Evolutionary conservation across 148 eudicot genomes (phyloP), one percentile per base, ranked within the genome.

Genomic region (Rhododendron kiyosumense): DNA sequence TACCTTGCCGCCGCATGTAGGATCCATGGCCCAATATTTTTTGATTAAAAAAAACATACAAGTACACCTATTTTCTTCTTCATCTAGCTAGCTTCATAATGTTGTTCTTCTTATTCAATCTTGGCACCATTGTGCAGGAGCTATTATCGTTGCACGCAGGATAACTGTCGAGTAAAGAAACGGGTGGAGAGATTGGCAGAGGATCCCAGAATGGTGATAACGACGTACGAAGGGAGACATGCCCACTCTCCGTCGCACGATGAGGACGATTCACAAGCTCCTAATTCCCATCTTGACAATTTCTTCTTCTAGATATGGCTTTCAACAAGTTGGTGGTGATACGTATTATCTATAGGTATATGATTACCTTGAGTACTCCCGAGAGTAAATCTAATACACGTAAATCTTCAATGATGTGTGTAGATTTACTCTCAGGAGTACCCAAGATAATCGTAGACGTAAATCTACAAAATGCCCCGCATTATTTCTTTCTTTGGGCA

Each of bases 161-260:
- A 93, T 41, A 94, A 90, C 11, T 95, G 98, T 79, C 85, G 98
- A 3, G 98, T 95, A 32, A 95, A 95, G 91, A 95, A 95, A 75
- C 86, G 96, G 52, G 98, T 95, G 51, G 98, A 95, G 82, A 86
- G 98, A 88, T 85, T 95, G 84, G 96, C 96, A 45, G 98, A 95
- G 81, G 98, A 95, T 88, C 95, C 96, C 12, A 92, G 98, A 84
- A 95, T 95, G 98, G 98, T 95, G 67, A 95, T 95, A 74, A 95
- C 98, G 6, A 92, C 98, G 0, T 95, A 95, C 46, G 98, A 95
- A 89, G 98, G 98, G 3, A 92, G 98, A 84, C 98, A 95, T 54
- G 85, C 83, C 6, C 98, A 95, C 85, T 91, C 93, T 20, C 98
- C 98, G 20, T 92, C 92, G 0, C 94, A 88, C 0, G 95, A 95